phyloP scores from a whole-genome alignment of 1,284 basidiomycete genomes.

The Cutaneotrichosporon cutaneum region DNA sequence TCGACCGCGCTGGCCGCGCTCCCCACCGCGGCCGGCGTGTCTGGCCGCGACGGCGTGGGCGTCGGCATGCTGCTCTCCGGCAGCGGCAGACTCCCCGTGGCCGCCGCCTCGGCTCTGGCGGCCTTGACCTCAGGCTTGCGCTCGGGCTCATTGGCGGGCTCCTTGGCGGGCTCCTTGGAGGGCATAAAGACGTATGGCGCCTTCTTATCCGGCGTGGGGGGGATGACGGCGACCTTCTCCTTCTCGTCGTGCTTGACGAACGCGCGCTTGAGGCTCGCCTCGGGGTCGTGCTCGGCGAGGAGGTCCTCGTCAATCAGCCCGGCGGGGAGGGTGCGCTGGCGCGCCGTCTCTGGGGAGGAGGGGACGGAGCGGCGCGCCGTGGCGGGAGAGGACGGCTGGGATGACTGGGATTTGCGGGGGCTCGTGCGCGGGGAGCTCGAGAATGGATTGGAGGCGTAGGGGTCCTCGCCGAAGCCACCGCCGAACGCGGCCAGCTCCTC shows the following conservation, averaged over 20 bases:
- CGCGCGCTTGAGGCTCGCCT: slow-evolving; percentile 44
- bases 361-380: neutral
- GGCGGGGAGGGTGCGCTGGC: slow-evolving; percentile 16
- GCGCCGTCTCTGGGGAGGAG: slow-evolving; percentile 5
- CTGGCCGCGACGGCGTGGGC: slow-evolving; percentile 31
- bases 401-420: neutral
- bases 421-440: slow-evolving; percentile 4
- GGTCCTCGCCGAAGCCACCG: slow-evolving; percentile 11
- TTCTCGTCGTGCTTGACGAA: slow-evolving; percentile 43
- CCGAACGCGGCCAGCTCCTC: slow-evolving; percentile 21
- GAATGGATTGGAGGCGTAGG: slow-evolving; percentile 11
- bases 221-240: slow-evolving; percentile 11
- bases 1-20: slow-evolving; percentile 22
- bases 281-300: slow-evolving; percentile 45
- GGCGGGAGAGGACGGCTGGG: neutral
- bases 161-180: neutral
- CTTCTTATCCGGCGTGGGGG: slow-evolving; percentile 18
- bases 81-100: slow-evolving; percentile 33
- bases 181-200: slow-evolving; percentile 14
- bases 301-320: slow-evolving; percentile 47
- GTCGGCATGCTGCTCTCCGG: slow-evolving; percentile 35
- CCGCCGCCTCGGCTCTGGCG: neutral
- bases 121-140: neutral
- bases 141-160: neutral
- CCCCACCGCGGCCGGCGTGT: slow-evolving; percentile 26